A percentile compares a stretch with the other conserved stretches of the same genome.
These are phyloP conservation scores for Pseudogymnoascus sp. DNA, from an alignment of 2,329 filamentous ascomycete species.

Conservation along the genomic window DNA sequence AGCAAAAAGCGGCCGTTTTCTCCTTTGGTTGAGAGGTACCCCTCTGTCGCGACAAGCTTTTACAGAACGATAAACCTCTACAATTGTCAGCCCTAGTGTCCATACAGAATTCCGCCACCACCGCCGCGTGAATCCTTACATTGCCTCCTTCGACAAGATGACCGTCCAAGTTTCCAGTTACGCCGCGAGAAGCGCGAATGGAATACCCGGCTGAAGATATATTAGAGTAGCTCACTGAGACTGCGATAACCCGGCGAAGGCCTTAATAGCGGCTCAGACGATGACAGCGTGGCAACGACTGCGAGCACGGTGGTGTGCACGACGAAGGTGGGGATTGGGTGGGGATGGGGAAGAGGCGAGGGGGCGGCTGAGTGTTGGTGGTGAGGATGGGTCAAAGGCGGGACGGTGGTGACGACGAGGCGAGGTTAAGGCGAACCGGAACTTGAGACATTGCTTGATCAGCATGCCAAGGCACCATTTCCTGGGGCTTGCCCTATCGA, in stretches of 20 bases:
- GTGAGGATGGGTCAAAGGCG: too few relatives aligned
- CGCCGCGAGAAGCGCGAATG: neutral
- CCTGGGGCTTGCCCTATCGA: too few relatives aligned
- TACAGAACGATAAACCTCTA: neutral
- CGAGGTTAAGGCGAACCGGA: too few relatives aligned
- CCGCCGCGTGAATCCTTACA: neutral
- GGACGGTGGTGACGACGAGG: too few relatives aligned
- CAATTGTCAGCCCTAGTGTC: neutral
- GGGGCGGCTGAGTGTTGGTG: too few relatives aligned
- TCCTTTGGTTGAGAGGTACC: neutral
- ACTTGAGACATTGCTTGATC: too few relatives aligned
- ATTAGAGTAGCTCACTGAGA: neutral
- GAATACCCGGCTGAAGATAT: neutral
- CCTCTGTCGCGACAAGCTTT: neutral
- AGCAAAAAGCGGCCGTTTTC: neutral
- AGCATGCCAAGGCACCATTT: too few relatives aligned
- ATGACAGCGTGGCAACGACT: neutral
- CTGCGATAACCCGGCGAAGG: too few relatives aligned
- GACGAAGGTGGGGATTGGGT: too few relatives aligned
- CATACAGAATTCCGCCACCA: neutral
- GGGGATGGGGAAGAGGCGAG: too few relatives aligned
- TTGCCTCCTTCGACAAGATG: neutral
- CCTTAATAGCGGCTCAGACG: too few relatives aligned
- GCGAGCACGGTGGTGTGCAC: constrained; percentile 13
- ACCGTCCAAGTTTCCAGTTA: neutral